Evolutionary conservation across 108 stramenopile species (phyloP), one percentile per base, ranked within the genome.

Genomic region (Phaeodactylum tricornutum): DNA sequence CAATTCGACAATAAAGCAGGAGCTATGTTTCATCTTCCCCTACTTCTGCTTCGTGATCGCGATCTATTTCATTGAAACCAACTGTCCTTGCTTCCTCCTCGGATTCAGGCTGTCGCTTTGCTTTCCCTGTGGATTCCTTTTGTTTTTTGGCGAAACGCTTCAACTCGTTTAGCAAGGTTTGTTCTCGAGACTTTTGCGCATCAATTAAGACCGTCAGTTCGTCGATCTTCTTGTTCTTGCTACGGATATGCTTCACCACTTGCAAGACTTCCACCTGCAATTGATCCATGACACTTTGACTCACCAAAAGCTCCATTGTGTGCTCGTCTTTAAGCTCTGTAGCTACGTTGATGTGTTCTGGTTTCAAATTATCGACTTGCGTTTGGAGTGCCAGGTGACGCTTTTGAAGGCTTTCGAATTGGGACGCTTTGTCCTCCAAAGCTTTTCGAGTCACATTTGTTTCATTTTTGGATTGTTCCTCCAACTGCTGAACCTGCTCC

Each of bases 171-270:
- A 50, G 50, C 20, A 66, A 36, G 15, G 45, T 17, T 20, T 39
- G 44, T 49, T 66, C 71, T 7, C 54, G 31, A 38, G 31, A 30
- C 19, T 52, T 57, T 17, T 57, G 60, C 28, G 47, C 52, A 7
- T 61, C 59, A 11, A 72, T 39, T 7, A 50, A 40, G 14, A 35
- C 24, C 32, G 29, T 48, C 29, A 72, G 19, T 21, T 30, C n/a
- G 22, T n/a, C 45, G 36, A 74, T 64, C 5, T 22, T 29, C 19
- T 59, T 40, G 43, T 74, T 74, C 51, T 67, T 74, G 9, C 52
- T 52, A 30, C 57, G 55, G 8, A 74, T 48, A 23, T 47, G 41
- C 17, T 59, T 55, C 19, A 63, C 49, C 22, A 67, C 47, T 3
- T 25, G 43, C 19, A 64, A 24, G 15, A 62, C 51, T 53, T 74